Base-by-base conservation (phyloP, 306 rosid species). In the Hippophae rhamnoides region DNA sequence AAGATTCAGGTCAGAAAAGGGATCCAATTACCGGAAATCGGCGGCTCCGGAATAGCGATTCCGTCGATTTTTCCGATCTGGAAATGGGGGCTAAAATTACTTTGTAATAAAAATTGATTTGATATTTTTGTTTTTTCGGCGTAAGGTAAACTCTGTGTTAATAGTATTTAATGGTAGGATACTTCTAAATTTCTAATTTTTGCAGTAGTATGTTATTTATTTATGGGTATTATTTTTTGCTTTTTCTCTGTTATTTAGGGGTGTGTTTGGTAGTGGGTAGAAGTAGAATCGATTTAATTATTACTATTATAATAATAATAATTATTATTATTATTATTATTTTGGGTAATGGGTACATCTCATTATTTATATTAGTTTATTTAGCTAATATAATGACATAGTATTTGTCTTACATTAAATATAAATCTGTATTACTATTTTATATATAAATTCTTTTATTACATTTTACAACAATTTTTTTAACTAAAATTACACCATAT, bases 11-110 rank as follows among this genome's bases (percentile, higher is more conserved):
- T 53, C 69, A 61, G 65, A 70, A 60, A 44, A 48, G 55, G 65
- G 72, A 26, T 70, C 68, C 59, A 56, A 44, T 48, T 74, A 71
- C 67, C 67, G 48, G 61, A 8, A 59, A 68, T 50, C 56, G 74
- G 63, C 81, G 81, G 81, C 75, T 71, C 72, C n/a, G 72, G 76
- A 83, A 64, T 63, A 68, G 72, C 69, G 69, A 64, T 62, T 71
- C 69, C 75, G 80, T 52, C 80, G 79, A 65, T 67, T 70, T 68
- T 57, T 79, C 72, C 69, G 84, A 77, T 80, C 79, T 73, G 76
- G 62, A 62, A 73, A 11, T 2, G n/a, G 53, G 53, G 56, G 38
- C 38, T 31, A 10, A 53, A 61, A 56, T 73, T 67, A 67, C 61
- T 67, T 25, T 67, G 73, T 62, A 62, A 73, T 66, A 73, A 73